A percentile compares a stretch with the other conserved stretches of the same genome.
Evolutionary conservation across 441 rosid genomes (phyloP).

Genomic region (Aleurites moluccanus): DNA sequence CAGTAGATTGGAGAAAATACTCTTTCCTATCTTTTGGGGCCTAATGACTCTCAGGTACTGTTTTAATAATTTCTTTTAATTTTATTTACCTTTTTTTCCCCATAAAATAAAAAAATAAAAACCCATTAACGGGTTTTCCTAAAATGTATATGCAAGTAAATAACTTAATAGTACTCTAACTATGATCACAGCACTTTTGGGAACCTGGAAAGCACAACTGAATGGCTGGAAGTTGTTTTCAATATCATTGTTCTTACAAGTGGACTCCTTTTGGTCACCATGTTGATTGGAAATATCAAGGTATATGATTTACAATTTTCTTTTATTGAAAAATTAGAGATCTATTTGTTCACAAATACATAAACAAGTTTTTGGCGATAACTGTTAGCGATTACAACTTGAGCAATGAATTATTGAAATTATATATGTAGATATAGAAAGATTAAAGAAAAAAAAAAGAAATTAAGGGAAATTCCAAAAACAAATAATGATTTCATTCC

Average conservation of each 20-base stretch:
- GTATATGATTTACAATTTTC: conserved; percentile 25
- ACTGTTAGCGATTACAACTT: no score
- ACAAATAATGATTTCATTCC: neutral
- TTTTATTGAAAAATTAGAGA: no score
- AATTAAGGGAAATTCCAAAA: no score
- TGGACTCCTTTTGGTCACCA: conserved; percentile 86
- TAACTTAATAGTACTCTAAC: no score
- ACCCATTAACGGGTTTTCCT: neutral
- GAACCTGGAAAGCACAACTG: conserved; percentile 89
- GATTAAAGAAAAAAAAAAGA: no score
- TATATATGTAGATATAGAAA: no score
- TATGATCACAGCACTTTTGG: conserved; percentile 68
- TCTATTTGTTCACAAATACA: no score
- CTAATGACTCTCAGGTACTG: conserved; percentile 87
- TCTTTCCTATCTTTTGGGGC: conserved; percentile 93
- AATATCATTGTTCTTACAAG: conserved; percentile 87
- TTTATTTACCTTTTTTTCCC: neutral
- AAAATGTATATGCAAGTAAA: no score
- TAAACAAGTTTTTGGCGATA: no score
- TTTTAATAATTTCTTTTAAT: neutral
- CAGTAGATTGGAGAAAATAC: conserved; percentile 86
- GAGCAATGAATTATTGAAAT: no score
- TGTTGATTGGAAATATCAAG: conserved; percentile 97
- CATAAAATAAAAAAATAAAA: no score
- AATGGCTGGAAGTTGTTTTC: conserved; percentile 93